phyloP scores from a whole-genome alignment of 2,329 filamentous ascomycete species.

The Alternaria sp. region DNA sequence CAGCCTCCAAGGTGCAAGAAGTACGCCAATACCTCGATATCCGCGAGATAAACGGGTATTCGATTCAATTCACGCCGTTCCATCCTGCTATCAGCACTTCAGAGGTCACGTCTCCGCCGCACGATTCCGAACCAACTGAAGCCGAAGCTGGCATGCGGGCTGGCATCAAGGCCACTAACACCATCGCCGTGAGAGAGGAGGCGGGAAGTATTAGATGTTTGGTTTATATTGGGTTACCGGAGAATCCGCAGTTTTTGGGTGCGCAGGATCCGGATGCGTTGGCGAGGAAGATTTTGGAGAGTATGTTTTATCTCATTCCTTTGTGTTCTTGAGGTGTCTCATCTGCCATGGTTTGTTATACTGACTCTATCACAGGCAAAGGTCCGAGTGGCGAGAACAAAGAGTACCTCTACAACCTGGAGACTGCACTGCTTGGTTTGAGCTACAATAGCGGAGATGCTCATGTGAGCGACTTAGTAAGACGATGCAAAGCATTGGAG shows the following conservation, averaged over 20 bases:
- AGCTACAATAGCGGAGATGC: conserved; percentile 78
- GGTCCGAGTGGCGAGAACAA: conserved; percentile 89
- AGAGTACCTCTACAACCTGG: conserved; percentile 85
- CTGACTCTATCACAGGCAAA: conserved; percentile 4
- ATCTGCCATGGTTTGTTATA: neutral
- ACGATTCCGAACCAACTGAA: neutral
- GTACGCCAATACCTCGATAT: conserved; percentile 93
- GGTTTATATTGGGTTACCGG: conserved; percentile 93
- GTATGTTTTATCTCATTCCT: conserved; percentile 45
- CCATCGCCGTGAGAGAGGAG: neutral
- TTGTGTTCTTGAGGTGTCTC: neutral
- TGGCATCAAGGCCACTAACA: conserved; percentile 42
- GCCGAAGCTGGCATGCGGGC: conserved; percentile 27
- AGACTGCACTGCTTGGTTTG: conserved; percentile 74
- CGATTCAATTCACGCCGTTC: conserved; percentile 89
- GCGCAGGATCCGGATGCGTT: conserved; percentile 79
- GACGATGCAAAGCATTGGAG: conserved; percentile 71
- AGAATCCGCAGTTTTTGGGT: conserved; percentile 90
- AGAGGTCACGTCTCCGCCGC: conserved; percentile 29
- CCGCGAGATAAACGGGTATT: conserved; percentile 96
- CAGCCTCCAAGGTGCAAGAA: conserved; percentile 72
- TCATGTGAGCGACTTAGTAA: conserved; percentile 83
- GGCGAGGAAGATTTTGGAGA: conserved; percentile 79
- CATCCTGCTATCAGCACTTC: conserved; percentile 59
- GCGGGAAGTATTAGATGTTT: conserved; percentile 56